Base-by-base conservation (phyloP, 2,329 filamentous ascomycete genomes). In the Bipolaris victoriae region DNA sequence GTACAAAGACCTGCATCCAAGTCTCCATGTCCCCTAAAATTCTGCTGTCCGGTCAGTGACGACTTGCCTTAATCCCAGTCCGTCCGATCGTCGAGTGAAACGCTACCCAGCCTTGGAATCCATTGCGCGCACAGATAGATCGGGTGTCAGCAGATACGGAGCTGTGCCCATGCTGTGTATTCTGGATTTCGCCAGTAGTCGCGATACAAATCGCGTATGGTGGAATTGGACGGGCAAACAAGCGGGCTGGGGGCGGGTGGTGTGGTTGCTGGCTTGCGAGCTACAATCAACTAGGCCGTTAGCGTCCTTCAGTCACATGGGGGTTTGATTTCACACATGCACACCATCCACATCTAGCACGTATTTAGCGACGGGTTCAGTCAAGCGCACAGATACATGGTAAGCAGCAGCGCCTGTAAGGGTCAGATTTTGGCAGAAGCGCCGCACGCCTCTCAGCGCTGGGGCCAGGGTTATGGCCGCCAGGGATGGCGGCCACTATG, bases 401-500 rank as follows among this genome's bases (percentile, higher is more conserved):
- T 49, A 55, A 40, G 44, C 50, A 55, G 45, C 49, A 44, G 44
- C 20, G 55, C 49, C 20, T 22, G 24, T 46, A 49, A 33, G 43
- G 50, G 47, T 49, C 37, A 53, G 48, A 33, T 41, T 52, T 35
- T 41, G 35, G 50, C 55, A 29, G 39, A 52, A 49, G 50, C 50
- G 55, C 56, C 50, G 58, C 56, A 60, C 55, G 51, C 55, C 40
- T 43, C 26, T 58, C 49, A 41, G 55, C 53, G 59, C 54, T 58
- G 65, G 65, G 65, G 51, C 65, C 65, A 60, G 65, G 65, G 65
- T 61, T 44, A 43, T 33, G 56, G 55, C 45, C 46, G 24, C 43
- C 33, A 61, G 62, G 60, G 60, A 51, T 58, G 53, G 24, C 39
- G 26, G 52, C 52, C 48, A 43, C 16, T 36, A 29, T 29, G 50